Evolutionary conservation across 2,329 filamentous ascomycete species (phyloP), one percentile per base, ranked within the genome.

Genomic region (Eutypa lata): DNA sequence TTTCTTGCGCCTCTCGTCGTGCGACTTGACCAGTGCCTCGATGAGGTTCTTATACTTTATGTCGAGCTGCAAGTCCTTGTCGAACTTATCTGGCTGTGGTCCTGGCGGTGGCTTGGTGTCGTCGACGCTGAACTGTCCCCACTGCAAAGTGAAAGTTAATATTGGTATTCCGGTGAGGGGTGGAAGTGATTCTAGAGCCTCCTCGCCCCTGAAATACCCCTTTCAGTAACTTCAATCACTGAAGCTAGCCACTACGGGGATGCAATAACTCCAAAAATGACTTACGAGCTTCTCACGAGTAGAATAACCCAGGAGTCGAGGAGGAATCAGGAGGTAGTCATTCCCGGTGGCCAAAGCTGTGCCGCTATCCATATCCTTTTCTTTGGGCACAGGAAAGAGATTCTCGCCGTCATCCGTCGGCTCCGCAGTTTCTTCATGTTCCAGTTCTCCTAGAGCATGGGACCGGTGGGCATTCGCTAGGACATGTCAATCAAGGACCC

Each of bases 31-130:
- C 50, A 55, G 22, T 16, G 50, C 49, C 26, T 31, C 44, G 16
- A 53, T 44, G 21, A 56, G 47, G 33, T 56, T 46, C 50, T 49
- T 53, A 45, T 56, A 48, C 28, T 47, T 42, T n/a, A 48, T 19
- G 26, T 47, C 37, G 13, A 53, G 35, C 46, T 56, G 43, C 14
- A 56, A 40, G 31, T 50, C 48, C 5, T 49, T 13, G 2, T 44
- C 21, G 31, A 53, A 53, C 18, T 38, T 47, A 7, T 49, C n/a
- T 4, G 40, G 26, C 18, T 53, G 21, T 19, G 26, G 22, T 37
- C 43, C 22, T 3, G 28, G 42, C 21, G 48, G 48, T 18, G 40
- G 37, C 7, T 10, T 38, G 7, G 42, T 49, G 14, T 21, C 28
- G 14, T 35, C 47, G 4, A 56, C 28, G 40, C 21, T 45, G 44